Conservation (phyloP, 352 stramenopile genomes). For the Globisporangium cederbergense region DNA sequence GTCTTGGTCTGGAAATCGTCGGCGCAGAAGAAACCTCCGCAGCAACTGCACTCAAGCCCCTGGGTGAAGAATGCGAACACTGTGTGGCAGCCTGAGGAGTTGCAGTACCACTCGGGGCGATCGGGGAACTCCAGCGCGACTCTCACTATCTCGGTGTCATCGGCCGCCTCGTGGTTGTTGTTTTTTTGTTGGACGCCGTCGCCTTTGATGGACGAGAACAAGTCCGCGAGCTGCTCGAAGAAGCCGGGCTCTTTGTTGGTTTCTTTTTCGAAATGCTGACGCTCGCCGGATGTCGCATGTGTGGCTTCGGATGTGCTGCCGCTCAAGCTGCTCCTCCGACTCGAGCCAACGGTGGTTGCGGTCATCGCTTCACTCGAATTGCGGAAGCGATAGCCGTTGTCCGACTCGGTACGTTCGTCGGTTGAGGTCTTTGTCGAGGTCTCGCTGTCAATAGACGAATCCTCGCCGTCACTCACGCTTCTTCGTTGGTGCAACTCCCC, state of each 20-base stretch:
- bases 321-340: slow-evolving; percentile 16
- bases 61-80: slow-evolving; percentile 71
- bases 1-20: slow-evolving; percentile 38
- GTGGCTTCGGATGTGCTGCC: slow-evolving; percentile 1
- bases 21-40: slow-evolving; percentile 56
- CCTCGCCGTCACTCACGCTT: slow-evolving; percentile 6
- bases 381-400: slow-evolving; percentile 15
- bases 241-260: not conserved
- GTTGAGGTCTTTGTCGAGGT: not conserved
- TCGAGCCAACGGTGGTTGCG: slow-evolving; percentile 8
- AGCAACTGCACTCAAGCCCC: slow-evolving; percentile 42
- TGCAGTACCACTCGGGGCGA: slow-evolving; percentile 73
- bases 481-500: not conserved
- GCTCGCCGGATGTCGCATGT: not conserved
- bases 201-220: slow-evolving; percentile 3
- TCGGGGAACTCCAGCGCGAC: slow-evolving; percentile 47
- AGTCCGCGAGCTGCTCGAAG: not conserved
- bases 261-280: slow-evolving; percentile 4
- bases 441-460: slow-evolving; percentile 3
- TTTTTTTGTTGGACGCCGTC: not conserved
- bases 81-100: slow-evolving; percentile 46
- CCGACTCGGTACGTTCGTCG: not conserved
- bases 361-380: slow-evolving; percentile 15
- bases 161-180: not conserved
- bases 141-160: slow-evolving; percentile 5